A percentile compares a stretch with the other conserved stretches of the same genome.
Evolutionary conservation across 148 eudicot genomes (phyloP).

Genomic region (Cornus kousa): DNA sequence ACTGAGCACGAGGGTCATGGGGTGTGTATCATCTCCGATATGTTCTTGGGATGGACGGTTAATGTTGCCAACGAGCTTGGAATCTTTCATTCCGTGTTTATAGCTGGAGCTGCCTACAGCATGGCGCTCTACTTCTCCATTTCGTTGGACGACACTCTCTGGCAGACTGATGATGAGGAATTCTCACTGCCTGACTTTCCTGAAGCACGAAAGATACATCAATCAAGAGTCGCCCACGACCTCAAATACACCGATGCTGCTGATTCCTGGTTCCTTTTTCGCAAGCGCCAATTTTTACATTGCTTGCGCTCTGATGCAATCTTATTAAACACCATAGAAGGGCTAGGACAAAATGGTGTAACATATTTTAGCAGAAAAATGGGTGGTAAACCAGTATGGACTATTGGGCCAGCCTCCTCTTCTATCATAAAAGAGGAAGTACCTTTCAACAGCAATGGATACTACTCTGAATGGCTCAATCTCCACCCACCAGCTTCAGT

Average conservation of each 20-base stretch:
- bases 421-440: neutral
- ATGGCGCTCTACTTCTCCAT: constrained; percentile 9
- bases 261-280: neutral
- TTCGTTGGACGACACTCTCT: neutral
- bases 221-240: neutral
- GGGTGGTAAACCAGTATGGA: constrained; percentile 7
- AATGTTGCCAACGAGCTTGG: constrained; percentile 9
- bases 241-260: neutral
- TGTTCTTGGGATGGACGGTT: constrained; percentile 15
- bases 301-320: constrained; percentile 6
- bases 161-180: constrained; percentile 4
- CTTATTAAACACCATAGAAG: constrained; percentile 7
- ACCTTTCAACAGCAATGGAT: neutral
- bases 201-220: constrained; percentile 1
- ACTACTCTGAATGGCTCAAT: constrained; percentile 8
- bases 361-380: constrained; percentile 9
- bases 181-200: constrained; percentile 10
- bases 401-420: neutral
- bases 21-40: constrained; percentile 8
- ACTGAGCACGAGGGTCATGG: neutral
- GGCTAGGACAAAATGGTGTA: constrained; percentile 3
- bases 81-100: constrained; percentile 5
- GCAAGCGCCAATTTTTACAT: neutral
- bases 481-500: constrained; percentile 8
- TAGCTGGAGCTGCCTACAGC: constrained; percentile 8